Evolutionary conservation across 768 basidiomycete genomes (phyloP).

Genomic region (Cystofilobasidium capitatum): DNA sequence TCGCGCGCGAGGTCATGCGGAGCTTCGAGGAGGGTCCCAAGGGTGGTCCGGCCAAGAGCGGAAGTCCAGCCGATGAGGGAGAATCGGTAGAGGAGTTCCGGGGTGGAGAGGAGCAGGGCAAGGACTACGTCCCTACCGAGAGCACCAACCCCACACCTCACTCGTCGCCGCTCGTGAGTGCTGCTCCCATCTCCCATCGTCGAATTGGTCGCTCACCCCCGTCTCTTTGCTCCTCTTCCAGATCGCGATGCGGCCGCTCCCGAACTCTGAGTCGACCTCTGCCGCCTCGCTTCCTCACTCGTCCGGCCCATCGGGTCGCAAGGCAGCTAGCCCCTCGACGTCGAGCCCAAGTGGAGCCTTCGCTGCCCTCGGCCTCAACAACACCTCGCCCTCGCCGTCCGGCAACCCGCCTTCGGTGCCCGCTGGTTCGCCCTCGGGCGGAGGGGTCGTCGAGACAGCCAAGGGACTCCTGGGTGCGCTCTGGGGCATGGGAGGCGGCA

Average conservation of each 20-base stretch:
- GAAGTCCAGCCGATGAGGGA: slow-evolving; percentile 5
- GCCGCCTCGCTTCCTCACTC: slow-evolving; percentile 24
- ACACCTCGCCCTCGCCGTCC: slow-evolving; percentile 9
- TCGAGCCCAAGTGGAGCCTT: neutral
- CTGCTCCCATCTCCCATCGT: neutral
- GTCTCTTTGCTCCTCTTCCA: neutral
- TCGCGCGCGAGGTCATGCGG: neutral
- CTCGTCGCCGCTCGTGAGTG: slow-evolving; percentile 24
- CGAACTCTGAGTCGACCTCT: slow-evolving; percentile 2
- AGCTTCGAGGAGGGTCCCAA: neutral
- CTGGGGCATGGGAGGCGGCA: slow-evolving; percentile 42
- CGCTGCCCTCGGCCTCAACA: slow-evolving; percentile 7
- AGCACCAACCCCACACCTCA: slow-evolving; percentile 27
- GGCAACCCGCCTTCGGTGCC: neutral
- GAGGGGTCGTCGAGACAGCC: slow-evolving; percentile 59
- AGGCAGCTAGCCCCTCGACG: neutral
- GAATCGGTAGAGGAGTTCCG: slow-evolving; percentile 5
- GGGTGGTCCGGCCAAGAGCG: neutral
- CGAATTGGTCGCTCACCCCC: neutral
- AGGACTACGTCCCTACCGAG: slow-evolving; percentile 3
- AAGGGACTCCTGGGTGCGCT: slow-evolving; percentile 63
- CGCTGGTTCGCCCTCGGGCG: slow-evolving; percentile 26
- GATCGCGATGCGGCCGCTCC: slow-evolving; percentile 24
- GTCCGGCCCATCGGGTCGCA: neutral
- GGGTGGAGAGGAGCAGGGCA: neutral